Conservation (phyloP, 805 yeast species). For the Suhomyces faveliae region DNA sequence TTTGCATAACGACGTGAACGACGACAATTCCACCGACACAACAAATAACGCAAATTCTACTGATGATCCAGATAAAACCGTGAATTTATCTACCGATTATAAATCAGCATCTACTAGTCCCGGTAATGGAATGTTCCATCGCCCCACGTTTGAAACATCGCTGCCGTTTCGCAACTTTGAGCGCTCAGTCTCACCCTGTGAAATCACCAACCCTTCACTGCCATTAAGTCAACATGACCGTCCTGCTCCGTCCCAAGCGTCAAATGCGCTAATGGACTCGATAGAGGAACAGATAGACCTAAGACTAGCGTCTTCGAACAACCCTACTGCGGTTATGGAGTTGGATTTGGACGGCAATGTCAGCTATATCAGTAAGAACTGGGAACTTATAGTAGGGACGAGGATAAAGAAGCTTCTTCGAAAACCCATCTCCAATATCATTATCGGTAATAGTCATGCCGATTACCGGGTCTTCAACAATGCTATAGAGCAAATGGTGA, state of each 20-base stretch:
- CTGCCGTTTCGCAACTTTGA: slow-evolving; percentile 17
- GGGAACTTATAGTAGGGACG: slow-evolving; percentile 80
- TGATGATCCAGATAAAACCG: neutral
- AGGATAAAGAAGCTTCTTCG: slow-evolving; percentile 50
- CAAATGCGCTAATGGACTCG: slow-evolving; percentile 6
- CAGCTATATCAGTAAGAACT: slow-evolving; percentile 68
- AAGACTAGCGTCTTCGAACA: slow-evolving; percentile 60
- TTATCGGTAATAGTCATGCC: slow-evolving; percentile 57
- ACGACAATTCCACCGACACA: neutral
- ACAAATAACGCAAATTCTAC: neutral
- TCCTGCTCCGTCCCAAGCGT: too few species aligned
- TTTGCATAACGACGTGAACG: neutral
- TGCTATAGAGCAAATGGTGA: slow-evolving; percentile 68
- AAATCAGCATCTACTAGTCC: neutral
- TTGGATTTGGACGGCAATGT: slow-evolving; percentile 76
- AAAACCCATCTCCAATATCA: slow-evolving; percentile 59
- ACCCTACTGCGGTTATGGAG: slow-evolving; percentile 80
- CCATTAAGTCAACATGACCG: too few species aligned
- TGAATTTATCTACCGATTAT: neutral
- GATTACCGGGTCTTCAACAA: slow-evolving; percentile 68
- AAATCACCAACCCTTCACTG: slow-evolving; percentile 15
- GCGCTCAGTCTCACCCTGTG: slow-evolving; percentile 36
- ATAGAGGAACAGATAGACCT: slow-evolving; percentile 52
- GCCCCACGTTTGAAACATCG: slow-evolving; percentile 17
- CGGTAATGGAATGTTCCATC: slow-evolving; percentile 15